Base-by-base conservation (phyloP, 2,329 filamentous ascomycete species). In the Monosporascus sp. region DNA sequence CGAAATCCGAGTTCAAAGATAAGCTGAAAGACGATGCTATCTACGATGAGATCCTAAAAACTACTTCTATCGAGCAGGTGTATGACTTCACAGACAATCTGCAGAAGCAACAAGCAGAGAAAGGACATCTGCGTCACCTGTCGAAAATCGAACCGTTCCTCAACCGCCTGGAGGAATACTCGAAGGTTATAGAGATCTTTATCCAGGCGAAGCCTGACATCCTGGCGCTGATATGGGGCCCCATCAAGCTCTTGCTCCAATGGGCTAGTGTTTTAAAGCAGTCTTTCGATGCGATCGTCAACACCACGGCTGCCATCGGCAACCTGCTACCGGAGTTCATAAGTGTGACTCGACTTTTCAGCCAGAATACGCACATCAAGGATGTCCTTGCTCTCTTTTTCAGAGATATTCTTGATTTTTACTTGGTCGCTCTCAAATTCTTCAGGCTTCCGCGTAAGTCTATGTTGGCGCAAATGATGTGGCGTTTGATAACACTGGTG, bases 171-270 rank as follows among this genome's bases (percentile, higher is more conserved):
- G 25, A 46, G 17, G 55, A 57, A 2, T 72, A 69, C 48, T 47
- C 58, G 8, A 53, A 50, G n/a, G 56, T 56, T 1, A 60, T 72
- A 41, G 62, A 68, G 3, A 57, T 55, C 0, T 68, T 70, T 52
- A 58, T 67, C 5, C 65, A 70, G 54, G 64, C 57, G 1, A 67
- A 70, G 38, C 62, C 65, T 0, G 63, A 70, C 4, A 56, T 72
- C 24, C 31, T 72, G 31, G 62, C 64, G 3, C 52, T 71, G n/a
- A 68, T 72, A 6, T 72, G 68, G 70, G 69, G 70, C 2, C 69
- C 69, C 2, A 66, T 70, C 18, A 63, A 61, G 52, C 54, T 70
- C 15, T 57, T 60, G 5, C 56, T 60, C 2, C 53, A 57, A 51
- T 60, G 54, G 58, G 48, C 65, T 6, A 60, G 55, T 37, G 48